phyloP scores from a whole-genome alignment of 2,329 filamentous ascomycete species.

The Sporothrix globosa region DNA sequence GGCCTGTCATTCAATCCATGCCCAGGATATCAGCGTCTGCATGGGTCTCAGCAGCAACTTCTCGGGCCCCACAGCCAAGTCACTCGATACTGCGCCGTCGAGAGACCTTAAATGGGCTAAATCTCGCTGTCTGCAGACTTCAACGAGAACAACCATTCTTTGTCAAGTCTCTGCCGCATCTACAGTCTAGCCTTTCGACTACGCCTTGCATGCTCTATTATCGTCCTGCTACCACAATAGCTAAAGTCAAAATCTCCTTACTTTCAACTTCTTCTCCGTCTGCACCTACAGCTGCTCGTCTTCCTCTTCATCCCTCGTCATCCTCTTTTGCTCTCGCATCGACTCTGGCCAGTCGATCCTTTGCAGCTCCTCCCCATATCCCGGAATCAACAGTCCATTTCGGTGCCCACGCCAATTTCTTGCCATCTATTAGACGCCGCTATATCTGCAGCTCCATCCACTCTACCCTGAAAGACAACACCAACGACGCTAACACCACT shows the following conservation, averaged over 20 bases:
- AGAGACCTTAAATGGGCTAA: slow-evolving; percentile 36
- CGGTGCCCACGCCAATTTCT: slow-evolving; percentile 19
- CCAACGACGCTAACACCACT: slow-evolving; percentile 20
- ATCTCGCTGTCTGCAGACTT: slow-evolving; percentile 28
- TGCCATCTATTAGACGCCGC: slow-evolving; percentile 20
- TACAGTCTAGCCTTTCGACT: slow-evolving; percentile 18
- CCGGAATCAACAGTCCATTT: background rate
- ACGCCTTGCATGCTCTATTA: slow-evolving; percentile 15
- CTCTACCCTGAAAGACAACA: slow-evolving; percentile 21
- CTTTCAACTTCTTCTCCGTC: slow-evolving; percentile 3
- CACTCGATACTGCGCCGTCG: slow-evolving; percentile 32
- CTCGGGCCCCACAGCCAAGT: slow-evolving; percentile 30
- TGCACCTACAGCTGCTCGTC: background rate
- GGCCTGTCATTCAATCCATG: slow-evolving; percentile 22
- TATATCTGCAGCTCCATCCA: slow-evolving; percentile 24
- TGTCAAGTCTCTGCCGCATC: slow-evolving; percentile 23
- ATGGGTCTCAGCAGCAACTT: slow-evolving; percentile 12
- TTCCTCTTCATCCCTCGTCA: background rate
- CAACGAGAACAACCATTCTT: slow-evolving; percentile 6
- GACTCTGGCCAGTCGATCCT: slow-evolving; percentile 25
- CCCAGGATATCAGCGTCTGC: slow-evolving; percentile 21
- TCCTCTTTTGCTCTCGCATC: background rate
- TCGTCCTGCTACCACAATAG: background rate
- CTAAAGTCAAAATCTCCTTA: background rate
- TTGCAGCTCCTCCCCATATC: background rate